Evolutionary conservation across 371 early-diverging fungal species (phyloP).

Genomic region (Zopfochytrium polystomum): DNA sequence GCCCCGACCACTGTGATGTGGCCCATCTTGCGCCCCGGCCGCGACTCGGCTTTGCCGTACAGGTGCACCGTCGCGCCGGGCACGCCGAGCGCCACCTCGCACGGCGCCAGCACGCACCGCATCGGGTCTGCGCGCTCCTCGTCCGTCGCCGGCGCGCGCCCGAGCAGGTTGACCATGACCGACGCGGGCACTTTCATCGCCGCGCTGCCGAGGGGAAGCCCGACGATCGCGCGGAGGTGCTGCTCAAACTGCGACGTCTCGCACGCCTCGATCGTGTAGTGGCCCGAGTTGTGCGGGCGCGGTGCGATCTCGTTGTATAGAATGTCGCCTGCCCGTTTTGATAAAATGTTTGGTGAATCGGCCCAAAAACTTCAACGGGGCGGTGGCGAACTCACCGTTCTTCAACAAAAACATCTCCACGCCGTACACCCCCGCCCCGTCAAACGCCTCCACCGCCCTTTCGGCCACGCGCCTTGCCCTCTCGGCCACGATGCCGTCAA

Average conservation of each 20-base stretch:
- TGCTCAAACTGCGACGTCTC: constrained; percentile 95
- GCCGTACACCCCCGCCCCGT: constrained; percentile 87
- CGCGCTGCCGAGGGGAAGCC: constrained; percentile 88
- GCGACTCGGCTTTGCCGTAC: constrained; percentile 87
- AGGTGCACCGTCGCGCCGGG: constrained; percentile 88
- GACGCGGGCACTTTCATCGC: constrained; percentile 85
- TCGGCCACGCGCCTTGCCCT: constrained; percentile 78
- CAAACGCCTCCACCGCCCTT: constrained; percentile 69
- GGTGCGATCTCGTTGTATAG: constrained; percentile 95
- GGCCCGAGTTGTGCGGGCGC: constrained; percentile 97
- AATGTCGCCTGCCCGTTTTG: constrained; percentile 54
- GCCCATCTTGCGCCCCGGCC: constrained; percentile 93
- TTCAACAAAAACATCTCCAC: constrained; percentile 92
- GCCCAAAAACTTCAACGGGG: neutral
- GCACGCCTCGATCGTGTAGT: constrained; percentile 96
- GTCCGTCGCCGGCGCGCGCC: constrained; percentile 54
- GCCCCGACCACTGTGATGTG: constrained; percentile 91
- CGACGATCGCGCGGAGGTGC: constrained; percentile 90
- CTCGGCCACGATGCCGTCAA: constrained; percentile 68
- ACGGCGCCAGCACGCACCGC: constrained; percentile 61
- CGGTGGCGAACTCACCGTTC: constrained; percentile 56
- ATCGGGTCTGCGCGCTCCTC: too few relatives aligned
- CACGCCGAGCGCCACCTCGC: constrained; percentile 63
- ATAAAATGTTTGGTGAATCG: constrained; percentile 3
- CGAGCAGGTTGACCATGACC: constrained; percentile 93